Evolutionary conservation across 2,329 filamentous ascomycete genomes (phyloP), one percentile per base, ranked within the genome.

Genomic region (Colletotrichum abscissum): DNA sequence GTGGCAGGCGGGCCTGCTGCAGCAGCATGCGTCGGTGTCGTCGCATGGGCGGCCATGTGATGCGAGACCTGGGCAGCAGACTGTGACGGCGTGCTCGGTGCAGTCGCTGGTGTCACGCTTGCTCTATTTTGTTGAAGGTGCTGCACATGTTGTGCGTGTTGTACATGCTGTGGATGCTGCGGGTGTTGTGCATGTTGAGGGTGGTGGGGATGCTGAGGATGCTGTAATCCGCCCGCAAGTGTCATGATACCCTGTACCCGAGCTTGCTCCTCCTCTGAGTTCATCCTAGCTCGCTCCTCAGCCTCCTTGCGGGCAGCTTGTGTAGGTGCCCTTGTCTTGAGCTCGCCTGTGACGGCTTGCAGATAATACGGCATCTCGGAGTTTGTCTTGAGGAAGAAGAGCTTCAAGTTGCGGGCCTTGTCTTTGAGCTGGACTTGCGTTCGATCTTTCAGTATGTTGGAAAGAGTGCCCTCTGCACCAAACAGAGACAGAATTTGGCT

Each of bases 341-440:
- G 85, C 82, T 98, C 95, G 4, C 95, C 95, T 0, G 95, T 98
- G 12, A 98, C 95, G 35, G 93, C 94, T 78, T 95, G 92, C 26
- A 98, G 84, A 77, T 97, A 97, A 77, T 94, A 95, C 0, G 95
- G 95, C 81, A 98, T 95, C 78, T 98, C 95, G 5, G 95, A 95
- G 65, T 94, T 94, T 22, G 93, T 96, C 85, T 98, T 98, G 67
- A 98, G 85, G 82, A 97, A 97, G 84, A 97, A 97, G 0, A 98
- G 84, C 81, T 97, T 98, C 62, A 97, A 84, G 76, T 98, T 98
- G 63, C 95, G 88, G 1, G 95, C 95, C 82, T 98, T 98, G 80
- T 98, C 95, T 81, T 98, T 98, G 14, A 97, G 87, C 80, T 97
- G 95, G 0, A 98, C 95, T 79, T 98, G 95, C 57, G 95, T 97